Base-by-base conservation (phyloP, 352 stramenopile species). In the Blastocystis sp. region DNA sequence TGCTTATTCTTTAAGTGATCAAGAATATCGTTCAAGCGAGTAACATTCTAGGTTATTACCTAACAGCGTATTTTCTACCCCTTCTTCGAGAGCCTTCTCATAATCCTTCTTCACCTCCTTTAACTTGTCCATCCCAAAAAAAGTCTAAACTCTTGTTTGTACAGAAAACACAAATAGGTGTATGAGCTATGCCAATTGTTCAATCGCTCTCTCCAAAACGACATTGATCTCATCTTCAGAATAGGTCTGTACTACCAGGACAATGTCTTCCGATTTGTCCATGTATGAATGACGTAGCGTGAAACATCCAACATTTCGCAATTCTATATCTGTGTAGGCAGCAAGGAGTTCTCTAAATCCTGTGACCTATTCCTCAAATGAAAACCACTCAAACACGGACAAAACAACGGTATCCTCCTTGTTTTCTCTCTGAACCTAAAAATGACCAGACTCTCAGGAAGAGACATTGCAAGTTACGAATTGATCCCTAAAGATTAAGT, bases 61-160 rank as follows among this genome's bases (percentile, higher is more conserved):
- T 45, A 26, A 11, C 34, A n/a, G 11, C 39, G 13, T 23, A 23
- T 5, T 45, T 29, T 8, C 13, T 68, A 84, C 73, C 9, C 73
- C 73, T 18, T 84, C 73, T 84, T 84, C 73, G n/a, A 84, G 56
- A 47, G 73, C 73, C 73, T 84, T 84, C 73, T 84, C 73, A 43
- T 84, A 84, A 34, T 84, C 73, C 73, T 84, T 84, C 34, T 84
- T 84, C 13, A 29, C 29, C 26, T 39, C 20, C 34, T 63, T 66
- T 34, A 84, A 37, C 55, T 84, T 55, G 11, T 84, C 73, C 73
- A 84, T 84, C 43, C 50, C 20, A 26, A 34, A 9, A 66, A 66
- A 15, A n/a, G 20, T 59, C 20, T 59, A n/a, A 59, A 59, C 59
- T 15, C 13, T 29, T 29, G n/a, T 15, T 68, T 26, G 18, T 20